phyloP scores from a whole-genome alignment of 805 yeast genomes.

The Saccharomycopsis lassenensis region DNA sequence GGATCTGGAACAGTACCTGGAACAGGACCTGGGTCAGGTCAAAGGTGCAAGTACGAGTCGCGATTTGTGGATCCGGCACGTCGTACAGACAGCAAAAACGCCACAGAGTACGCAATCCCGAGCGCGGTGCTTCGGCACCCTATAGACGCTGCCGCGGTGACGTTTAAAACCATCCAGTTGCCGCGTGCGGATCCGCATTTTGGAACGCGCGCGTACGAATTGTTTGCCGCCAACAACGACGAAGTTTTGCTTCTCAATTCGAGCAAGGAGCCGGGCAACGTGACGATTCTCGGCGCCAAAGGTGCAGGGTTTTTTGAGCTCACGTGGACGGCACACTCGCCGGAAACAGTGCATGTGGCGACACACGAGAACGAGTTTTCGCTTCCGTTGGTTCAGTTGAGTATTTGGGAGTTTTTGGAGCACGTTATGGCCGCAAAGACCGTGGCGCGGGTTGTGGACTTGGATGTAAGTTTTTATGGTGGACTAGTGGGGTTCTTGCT shows the following conservation, averaged over 20 bases:
- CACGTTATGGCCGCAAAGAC: conserved; percentile 32
- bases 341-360: background rate
- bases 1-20: background rate
- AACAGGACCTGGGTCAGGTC: background rate
- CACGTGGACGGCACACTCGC: conserved; percentile 8
- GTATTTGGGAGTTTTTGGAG: conserved; percentile 48
- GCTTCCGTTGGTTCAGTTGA: too few relatives aligned
- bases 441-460: conserved; percentile 8
- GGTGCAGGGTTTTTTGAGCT: too few relatives aligned
- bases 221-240: conserved; percentile 21
- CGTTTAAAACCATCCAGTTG: too few relatives aligned
- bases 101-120: too few relatives aligned
- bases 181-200: too few relatives aligned
- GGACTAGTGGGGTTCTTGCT: conserved; percentile 81
- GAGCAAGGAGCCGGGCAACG: conserved; percentile 74
- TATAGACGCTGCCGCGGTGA: too few relatives aligned
- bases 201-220: too few relatives aligned
- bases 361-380: background rate
- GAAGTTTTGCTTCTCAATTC: conserved; percentile 62
- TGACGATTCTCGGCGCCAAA: too few relatives aligned
- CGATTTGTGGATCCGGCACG: too few relatives aligned
- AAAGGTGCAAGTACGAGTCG: too few relatives aligned
- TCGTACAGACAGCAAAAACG: too few relatives aligned
- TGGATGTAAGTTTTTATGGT: conserved; percentile 71
- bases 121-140: too few relatives aligned